These are phyloP conservation scores for Boletus rufocinnamomeus DNA, from an alignment of 768 basidiomycete species.

Conservation along the genomic window DNA sequence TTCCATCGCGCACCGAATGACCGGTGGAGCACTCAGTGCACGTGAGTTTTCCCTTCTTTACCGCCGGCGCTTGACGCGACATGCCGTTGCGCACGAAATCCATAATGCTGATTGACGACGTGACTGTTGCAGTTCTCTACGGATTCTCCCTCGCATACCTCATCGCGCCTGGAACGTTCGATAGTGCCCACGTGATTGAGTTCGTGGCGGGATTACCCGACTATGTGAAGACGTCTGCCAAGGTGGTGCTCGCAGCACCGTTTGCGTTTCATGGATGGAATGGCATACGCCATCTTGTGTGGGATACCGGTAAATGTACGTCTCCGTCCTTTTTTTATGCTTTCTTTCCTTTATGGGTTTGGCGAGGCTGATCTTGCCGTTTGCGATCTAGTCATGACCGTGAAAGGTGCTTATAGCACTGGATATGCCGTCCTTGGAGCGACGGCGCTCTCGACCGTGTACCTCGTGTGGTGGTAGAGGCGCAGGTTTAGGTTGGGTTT, in stretches of 20 bases:
- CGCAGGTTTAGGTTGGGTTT: constrained; percentile 42
- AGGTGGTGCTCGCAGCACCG: constrained; percentile 78
- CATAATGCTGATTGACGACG: neutral
- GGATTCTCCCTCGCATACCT: constrained; percentile 87
- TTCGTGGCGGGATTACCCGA: constrained; percentile 71
- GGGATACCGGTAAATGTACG: constrained; percentile 91
- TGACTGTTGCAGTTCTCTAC: constrained; percentile 68
- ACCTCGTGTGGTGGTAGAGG: constrained; percentile 42
- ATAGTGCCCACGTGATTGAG: constrained; percentile 76
- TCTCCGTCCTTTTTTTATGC: constrained; percentile 22
- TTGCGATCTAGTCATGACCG: constrained; percentile 59
- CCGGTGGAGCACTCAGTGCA: constrained; percentile 77
- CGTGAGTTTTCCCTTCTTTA: constrained; percentile 15
- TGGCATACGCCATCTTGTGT: constrained; percentile 85
- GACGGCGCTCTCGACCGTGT: constrained; percentile 73
- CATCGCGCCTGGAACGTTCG: constrained; percentile 75
- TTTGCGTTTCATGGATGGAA: constrained; percentile 92
- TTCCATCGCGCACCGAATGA: constrained; percentile 86
- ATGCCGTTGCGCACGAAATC: too few species aligned
- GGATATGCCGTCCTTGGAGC: constrained; percentile 86
- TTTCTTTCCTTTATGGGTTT: neutral
- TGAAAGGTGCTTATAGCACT: constrained; percentile 78
- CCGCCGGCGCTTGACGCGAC: too few species aligned
- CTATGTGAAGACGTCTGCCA: constrained; percentile 72
- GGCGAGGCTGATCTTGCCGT: neutral